A percentile compares a stretch with the other conserved stretches of the same genome.
phyloP scores from a whole-genome alignment of 352 stramenopile species.

The Globisporangium iwayamae region DNA sequence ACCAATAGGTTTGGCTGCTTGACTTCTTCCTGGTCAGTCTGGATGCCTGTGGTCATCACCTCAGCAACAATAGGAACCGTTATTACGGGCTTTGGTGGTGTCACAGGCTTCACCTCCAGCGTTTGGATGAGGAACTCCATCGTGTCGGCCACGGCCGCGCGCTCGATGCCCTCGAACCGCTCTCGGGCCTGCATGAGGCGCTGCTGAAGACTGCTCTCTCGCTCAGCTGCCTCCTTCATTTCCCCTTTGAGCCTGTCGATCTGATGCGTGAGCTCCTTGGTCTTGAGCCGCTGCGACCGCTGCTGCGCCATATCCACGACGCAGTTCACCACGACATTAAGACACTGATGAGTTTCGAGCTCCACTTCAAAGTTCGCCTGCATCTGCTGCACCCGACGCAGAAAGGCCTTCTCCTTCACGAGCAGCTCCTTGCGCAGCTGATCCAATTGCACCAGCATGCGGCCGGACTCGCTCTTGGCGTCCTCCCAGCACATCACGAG shows the following conservation, averaged over 20 bases:
- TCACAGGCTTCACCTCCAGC: constrained; percentile 24
- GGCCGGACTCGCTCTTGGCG: constrained; percentile 12
- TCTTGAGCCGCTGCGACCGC: constrained; percentile 10
- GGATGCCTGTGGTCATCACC: not conserved
- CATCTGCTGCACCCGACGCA: constrained; percentile 13
- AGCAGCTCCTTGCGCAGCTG: constrained; percentile 16
- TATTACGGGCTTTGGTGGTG: not conserved
- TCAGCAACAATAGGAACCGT: not conserved
- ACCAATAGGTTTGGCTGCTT: not conserved
- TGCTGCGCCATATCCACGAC: constrained; percentile 46
- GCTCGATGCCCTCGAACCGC: constrained; percentile 34
- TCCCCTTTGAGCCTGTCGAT: constrained; percentile 32
- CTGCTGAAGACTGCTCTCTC: constrained; percentile 31
- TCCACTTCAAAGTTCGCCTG: constrained; percentile 16
- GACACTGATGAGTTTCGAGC: constrained; percentile 22
- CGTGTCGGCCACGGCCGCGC: constrained; percentile 35
- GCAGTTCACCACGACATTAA: constrained; percentile 37
- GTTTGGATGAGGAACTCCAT: constrained; percentile 41
- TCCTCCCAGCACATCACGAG: constrained; percentile 48
- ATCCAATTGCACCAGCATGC: constrained; percentile 3
- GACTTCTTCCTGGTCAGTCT: constrained; percentile 10
- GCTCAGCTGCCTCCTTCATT: constrained; percentile 19
- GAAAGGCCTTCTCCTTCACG: constrained; percentile 22
- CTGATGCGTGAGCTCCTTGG: constrained; percentile 28
- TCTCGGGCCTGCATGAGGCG: constrained; percentile 24